phyloP scores from a whole-genome alignment of 345 rosid genomes.

The Turnera subulata region DNA sequence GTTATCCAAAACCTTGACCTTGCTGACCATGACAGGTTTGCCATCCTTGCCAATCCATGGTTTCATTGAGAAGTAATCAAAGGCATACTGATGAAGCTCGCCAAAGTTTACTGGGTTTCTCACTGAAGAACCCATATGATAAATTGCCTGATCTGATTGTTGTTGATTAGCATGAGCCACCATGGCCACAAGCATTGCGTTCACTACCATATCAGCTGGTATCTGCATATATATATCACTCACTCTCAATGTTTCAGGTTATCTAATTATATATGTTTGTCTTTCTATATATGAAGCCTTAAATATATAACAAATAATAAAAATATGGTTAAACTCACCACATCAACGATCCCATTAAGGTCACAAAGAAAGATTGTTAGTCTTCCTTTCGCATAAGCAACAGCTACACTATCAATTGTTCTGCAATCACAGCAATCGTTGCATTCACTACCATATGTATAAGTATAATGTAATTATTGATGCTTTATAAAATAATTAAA shows the following conservation, averaged over 20 bases:
- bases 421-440: background rate
- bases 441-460: no score
- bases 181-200: conserved; percentile 16
- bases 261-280: no score
- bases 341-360: background rate
- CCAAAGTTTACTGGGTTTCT: conserved; percentile 4
- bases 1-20: background rate
- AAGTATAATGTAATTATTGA: no score
- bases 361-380: conserved; percentile 4
- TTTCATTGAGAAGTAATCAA: conserved; percentile 10
- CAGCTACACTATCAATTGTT: conserved; percentile 11
- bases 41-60: conserved; percentile 20
- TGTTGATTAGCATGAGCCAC: conserved; percentile 4
- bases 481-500: no score
- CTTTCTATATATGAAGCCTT: no score
- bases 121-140: conserved; percentile 19
- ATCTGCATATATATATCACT: conserved; percentile 13
- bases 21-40: background rate
- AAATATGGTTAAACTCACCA: conserved; percentile 8
- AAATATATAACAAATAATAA: no score
- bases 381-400: conserved; percentile 16
- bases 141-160: background rate
- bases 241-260: no score
- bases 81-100: background rate
- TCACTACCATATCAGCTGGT: conserved; percentile 28